Conservation (phyloP, 78 protist genomes). For the Tieghemostelium lacteum region DNA sequence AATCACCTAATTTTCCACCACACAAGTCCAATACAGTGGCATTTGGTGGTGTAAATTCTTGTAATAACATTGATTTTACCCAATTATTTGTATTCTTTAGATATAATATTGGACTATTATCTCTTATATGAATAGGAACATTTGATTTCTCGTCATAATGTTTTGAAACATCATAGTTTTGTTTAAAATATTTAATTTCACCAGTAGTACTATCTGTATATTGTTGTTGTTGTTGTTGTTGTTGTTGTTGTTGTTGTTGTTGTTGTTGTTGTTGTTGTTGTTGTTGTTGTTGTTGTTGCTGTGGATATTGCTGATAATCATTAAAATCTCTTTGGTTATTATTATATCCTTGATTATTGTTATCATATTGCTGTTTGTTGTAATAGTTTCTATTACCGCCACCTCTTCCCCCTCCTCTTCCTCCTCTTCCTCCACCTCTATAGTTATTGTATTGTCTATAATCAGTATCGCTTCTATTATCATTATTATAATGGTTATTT, state of each 20-base stretch:
- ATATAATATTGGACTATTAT: conserved; percentile 23
- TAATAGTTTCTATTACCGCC: not conserved
- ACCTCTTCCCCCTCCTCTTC: not conserved
- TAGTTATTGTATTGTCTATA: not conserved
- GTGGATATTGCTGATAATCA: not conserved
- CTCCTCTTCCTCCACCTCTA: not conserved
- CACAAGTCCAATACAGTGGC: conserved; percentile 78
- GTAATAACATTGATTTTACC: conserved; percentile 85
- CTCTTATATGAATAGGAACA: conserved; percentile 35
- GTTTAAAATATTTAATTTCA: not conserved
- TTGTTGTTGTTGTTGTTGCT: not conserved
- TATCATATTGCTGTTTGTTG: not conserved
- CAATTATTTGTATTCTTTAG: conserved; percentile 79
- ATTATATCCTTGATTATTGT: not conserved
- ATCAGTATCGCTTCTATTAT: not conserved
- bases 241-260: conserved; percentile 13
- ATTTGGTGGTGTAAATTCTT: conserved; percentile 16
- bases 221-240: not conserved
- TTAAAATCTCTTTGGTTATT: not conserved
- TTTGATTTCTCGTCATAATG: conserved; percentile 35
- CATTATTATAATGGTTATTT: not conserved
- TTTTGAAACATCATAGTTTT: conserved; percentile 2
- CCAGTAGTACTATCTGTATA: not conserved
- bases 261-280: not conserved
- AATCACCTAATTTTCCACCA: conserved; percentile 88